phyloP scores from a whole-genome alignment of 2,329 filamentous ascomycete genomes.

The Orbilia quercus region DNA sequence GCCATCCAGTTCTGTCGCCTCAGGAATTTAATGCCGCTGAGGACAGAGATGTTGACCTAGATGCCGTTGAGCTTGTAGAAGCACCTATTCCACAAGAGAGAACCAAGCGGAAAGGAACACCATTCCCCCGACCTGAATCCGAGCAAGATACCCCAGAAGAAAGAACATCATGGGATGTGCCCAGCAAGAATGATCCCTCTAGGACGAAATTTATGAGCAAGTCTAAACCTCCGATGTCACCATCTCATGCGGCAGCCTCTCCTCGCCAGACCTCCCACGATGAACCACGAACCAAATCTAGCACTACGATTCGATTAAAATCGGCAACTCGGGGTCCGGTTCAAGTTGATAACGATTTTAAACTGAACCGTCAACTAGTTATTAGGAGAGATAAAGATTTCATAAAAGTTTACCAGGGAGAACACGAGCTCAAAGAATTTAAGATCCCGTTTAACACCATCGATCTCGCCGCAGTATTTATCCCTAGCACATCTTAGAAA shows the following conservation, averaged over 20 bases:
- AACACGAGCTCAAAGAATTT: background rate
- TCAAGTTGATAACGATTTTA: background rate
- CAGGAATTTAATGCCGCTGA: background rate
- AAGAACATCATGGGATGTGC: constrained; percentile 4
- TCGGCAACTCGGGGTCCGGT: background rate
- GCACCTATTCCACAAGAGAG: background rate
- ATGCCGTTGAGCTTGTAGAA: background rate
- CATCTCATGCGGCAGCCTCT: background rate
- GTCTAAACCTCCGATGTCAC: background rate
- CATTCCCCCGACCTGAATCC: background rate
- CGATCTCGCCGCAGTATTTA: constrained; percentile 4
- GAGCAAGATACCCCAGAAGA: background rate
- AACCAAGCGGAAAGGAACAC: background rate
- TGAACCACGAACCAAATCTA: background rate
- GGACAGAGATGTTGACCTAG: background rate
- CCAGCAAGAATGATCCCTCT: constrained; percentile 13
- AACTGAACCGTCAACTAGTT: background rate
- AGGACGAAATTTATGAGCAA: constrained; percentile 16
- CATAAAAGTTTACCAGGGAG: background rate
- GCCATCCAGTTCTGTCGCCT: constrained; percentile 15
- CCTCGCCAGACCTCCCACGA: no score
- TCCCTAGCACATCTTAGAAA: background rate
- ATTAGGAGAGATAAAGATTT: constrained; percentile 4
- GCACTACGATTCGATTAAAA: constrained; percentile 8
- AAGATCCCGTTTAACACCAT: constrained; percentile 15